phyloP scores from a whole-genome alignment of 768 basidiomycete genomes.

The Strobilomyces confusus region DNA sequence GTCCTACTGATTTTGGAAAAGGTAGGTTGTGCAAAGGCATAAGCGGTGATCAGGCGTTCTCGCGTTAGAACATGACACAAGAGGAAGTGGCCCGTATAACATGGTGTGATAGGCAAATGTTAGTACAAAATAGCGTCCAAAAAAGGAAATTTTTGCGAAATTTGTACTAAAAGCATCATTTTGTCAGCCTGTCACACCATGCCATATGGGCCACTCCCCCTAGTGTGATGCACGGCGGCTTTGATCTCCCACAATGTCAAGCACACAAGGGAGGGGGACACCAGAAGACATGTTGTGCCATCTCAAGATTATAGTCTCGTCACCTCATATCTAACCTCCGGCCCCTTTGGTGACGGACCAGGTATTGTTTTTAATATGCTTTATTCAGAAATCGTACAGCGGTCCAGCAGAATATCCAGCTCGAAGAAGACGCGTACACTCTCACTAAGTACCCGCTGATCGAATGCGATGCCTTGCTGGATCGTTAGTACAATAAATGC shows the following conservation, averaged over 20 bases:
- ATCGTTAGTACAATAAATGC: neutral
- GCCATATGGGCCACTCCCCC: no score
- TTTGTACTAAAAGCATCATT: no score
- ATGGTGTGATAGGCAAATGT: no score
- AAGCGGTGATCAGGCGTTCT: neutral
- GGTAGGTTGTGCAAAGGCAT: neutral
- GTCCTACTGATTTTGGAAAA: neutral
- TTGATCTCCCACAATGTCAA: neutral
- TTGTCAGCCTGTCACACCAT: no score
- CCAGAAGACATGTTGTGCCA: no score
- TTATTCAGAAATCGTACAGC: neutral
- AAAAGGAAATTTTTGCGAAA: no score
- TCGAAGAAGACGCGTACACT: no score
- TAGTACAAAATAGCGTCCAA: no score
- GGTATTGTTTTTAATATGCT: neutral
- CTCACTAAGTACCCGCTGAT: neutral
- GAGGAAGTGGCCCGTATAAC: no score
- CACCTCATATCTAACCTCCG: neutral
- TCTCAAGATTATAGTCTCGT: no score
- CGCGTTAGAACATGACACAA: no score
- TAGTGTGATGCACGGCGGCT: neutral
- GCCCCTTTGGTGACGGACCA: neutral
- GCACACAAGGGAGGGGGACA: neutral
- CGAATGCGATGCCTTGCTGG: neutral
- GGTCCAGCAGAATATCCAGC: neutral